Evolutionary conservation across 192 early-diverging fungal genomes (phyloP), one percentile per base, ranked within the genome.

Genomic region (Pilaira anomala): DNA sequence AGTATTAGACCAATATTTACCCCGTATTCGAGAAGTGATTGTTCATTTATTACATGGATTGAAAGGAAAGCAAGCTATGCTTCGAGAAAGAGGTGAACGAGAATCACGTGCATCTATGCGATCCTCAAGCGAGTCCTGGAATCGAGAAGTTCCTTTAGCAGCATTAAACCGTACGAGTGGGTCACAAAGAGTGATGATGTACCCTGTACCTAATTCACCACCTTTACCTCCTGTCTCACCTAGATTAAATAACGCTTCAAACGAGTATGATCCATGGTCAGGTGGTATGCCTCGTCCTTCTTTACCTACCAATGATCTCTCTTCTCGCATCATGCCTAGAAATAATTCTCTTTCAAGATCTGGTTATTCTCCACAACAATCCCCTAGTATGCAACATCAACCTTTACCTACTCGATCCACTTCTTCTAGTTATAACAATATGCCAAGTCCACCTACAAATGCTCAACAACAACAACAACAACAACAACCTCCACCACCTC

Each of bases 1-100:
- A 6, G 48, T 60, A 11, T 44, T 74, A 12, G 63, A 74, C n/a
- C 72, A 74, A 39, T 49, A 68, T 52, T 57, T 74, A 46, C 72
- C 72, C 19, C 66, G 51, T 44, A 74, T 74, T 40, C 72, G 72
- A 30, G 72, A 74, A 48, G 67, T 74, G 8, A 74, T 74, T 65
- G 67, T 74, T 0, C 66, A 62, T 30, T 36, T 74, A 22, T 58
- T 74, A 12, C 72, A 74, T 56, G 72, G 72, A 7, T 39, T 74
- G 11, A 74, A 68, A 30, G 62, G 40, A 5, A 74, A 68, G 18
- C 72, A 74, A 46, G 48, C 61, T 8, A 3, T 50, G 26, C 49
- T 63, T 22, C 52, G 56, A 13, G 56, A 58, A 42, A 58, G 56
- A 58, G 56, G 56, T 14, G 44, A 19, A 13, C 13, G 44, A 46